Evolutionary conservation across 2,329 filamentous ascomycete species (phyloP).

Genomic region (Zymoseptoria pseudotritici): DNA sequence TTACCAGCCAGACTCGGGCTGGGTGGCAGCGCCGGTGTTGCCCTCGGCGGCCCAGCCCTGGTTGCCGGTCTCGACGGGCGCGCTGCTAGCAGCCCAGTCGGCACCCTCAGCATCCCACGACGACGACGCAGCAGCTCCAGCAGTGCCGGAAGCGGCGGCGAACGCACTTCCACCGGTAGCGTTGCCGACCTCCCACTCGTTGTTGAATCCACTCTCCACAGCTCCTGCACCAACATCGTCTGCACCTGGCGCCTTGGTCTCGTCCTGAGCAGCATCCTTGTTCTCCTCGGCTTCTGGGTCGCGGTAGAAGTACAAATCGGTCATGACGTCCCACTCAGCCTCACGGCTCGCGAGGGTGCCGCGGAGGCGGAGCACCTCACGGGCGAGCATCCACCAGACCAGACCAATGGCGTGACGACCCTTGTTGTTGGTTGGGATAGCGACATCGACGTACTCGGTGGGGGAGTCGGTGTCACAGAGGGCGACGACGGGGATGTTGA

Average conservation of each 20-base stretch:
- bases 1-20: constrained; percentile 42
- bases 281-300: constrained; percentile 99
- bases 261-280: constrained; percentile 80
- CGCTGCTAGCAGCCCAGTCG: constrained; percentile 61
- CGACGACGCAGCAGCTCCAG: constrained; percentile 53
- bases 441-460: constrained; percentile 98
- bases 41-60: constrained; percentile 45
- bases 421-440: constrained; percentile 99
- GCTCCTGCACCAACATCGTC: constrained; percentile 77
- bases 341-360: constrained; percentile 95
- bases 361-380: constrained; percentile 98
- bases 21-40: constrained; percentile 21
- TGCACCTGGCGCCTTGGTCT: constrained; percentile 73
- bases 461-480: constrained; percentile 99
- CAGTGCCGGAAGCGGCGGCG: constrained; percentile 51
- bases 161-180: constrained; percentile 52
- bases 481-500: constrained; percentile 99
- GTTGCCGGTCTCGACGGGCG: constrained; percentile 38
- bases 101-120: constrained; percentile 57
- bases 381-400: constrained; percentile 98
- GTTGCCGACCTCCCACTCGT: constrained; percentile 76
- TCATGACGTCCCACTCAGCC: constrained; percentile 97
- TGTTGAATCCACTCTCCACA: constrained; percentile 70
- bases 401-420: constrained; percentile 97
- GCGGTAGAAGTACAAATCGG: constrained; percentile 99